Conservation (phyloP, 2,329 filamentous ascomycete species). For the Neospermospora avenae region DNA sequence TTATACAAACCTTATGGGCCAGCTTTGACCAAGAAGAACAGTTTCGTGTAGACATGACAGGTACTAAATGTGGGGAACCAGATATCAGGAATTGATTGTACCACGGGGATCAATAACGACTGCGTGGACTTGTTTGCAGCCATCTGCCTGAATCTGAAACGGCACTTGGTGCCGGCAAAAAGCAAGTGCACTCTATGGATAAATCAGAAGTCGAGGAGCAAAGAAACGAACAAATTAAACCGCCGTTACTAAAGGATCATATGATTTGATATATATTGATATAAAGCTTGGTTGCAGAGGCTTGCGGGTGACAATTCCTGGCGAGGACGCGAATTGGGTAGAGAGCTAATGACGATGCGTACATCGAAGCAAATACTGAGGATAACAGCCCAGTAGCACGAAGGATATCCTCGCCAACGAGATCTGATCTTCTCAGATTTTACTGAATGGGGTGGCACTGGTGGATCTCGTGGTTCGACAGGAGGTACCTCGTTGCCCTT, state of each 20-base stretch:
- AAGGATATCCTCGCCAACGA: neutral
- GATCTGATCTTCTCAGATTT: neutral
- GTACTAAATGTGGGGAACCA: constrained; percentile 4
- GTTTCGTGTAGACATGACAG: constrained; percentile 5
- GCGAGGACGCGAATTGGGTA: neutral
- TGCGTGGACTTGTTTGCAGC: neutral
- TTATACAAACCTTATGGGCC: neutral
- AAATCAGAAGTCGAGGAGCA: constrained; percentile 11
- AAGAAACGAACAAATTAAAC: constrained; percentile 9
- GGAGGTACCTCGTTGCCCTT: too few relatives aligned
- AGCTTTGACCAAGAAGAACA: neutral
- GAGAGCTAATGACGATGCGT: neutral
- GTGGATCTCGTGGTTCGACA: neutral
- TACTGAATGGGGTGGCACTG: neutral
- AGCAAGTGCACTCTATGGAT: constrained; percentile 5
- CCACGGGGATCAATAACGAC: neutral
- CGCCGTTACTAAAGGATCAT: constrained; percentile 3
- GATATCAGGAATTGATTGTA: neutral
- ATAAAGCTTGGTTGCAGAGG: constrained; percentile 9
- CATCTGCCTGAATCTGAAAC: constrained; percentile 20
- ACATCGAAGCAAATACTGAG: neutral
- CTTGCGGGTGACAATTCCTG: neutral
- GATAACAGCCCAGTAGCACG: neutral
- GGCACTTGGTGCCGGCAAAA: constrained; percentile 12
- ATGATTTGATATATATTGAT: neutral